phyloP scores from a whole-genome alignment of 495 filamentous ascomycete species.

The Tuber indicum region DNA sequence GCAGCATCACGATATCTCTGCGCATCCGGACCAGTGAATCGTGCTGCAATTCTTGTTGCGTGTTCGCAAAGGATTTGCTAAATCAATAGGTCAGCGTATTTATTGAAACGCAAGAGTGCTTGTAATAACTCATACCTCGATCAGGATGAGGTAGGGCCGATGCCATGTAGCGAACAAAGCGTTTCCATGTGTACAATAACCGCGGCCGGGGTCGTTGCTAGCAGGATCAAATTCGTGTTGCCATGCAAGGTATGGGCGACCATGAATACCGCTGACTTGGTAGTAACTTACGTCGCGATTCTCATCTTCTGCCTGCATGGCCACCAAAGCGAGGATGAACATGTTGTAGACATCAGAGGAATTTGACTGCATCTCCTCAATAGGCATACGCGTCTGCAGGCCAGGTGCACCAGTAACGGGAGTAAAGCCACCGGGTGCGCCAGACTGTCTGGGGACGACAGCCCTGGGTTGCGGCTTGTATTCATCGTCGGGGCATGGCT shows the following conservation, averaged over 20 bases:
- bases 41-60: slow-evolving; percentile 20
- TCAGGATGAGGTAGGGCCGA: slow-evolving; percentile 60
- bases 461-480: neutral
- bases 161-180: slow-evolving; percentile 67
- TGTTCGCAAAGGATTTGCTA: slow-evolving; percentile 29
- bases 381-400: slow-evolving; percentile 19
- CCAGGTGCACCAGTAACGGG: slow-evolving; percentile 25
- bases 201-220: slow-evolving; percentile 36
- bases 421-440: slow-evolving; percentile 8
- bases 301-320: slow-evolving; percentile 33
- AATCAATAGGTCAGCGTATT: neutral
- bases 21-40: slow-evolving; percentile 29
- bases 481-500: neutral
- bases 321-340: slow-evolving; percentile 40
- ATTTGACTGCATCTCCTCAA: slow-evolving; percentile 26
- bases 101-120: neutral
- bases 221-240: slow-evolving; percentile 25
- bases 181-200: slow-evolving; percentile 62
- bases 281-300: slow-evolving; percentile 40
- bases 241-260: slow-evolving; percentile 42
- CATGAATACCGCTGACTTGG: slow-evolving; percentile 45
- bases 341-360: slow-evolving; percentile 42
- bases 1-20: slow-evolving; percentile 34
- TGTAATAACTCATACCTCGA: slow-evolving; percentile 51
- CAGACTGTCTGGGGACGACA: slow-evolving; percentile 3